Evolutionary conservation across 2,329 filamentous ascomycete species (phyloP).

Genomic region (Drechslera avenae): DNA sequence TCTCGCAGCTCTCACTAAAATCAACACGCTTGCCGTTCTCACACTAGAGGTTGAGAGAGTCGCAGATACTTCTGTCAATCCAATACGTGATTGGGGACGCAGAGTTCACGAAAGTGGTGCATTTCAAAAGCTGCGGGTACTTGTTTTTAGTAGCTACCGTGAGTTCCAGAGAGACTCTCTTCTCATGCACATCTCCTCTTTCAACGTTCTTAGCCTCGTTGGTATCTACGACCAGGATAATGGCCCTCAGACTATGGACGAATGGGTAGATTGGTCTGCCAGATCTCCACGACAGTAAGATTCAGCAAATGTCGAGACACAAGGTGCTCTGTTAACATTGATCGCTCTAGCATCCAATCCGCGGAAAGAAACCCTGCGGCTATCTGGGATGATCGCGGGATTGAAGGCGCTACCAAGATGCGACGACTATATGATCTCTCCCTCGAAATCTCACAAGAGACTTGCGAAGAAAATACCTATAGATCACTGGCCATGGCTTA

Average conservation of each 20-base stretch:
- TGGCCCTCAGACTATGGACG: neutral
- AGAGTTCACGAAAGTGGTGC: constrained; percentile 23
- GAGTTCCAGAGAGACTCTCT: constrained; percentile 1
- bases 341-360: neutral
- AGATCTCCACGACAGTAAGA: neutral
- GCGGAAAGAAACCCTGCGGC: constrained; percentile 1
- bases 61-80: constrained; percentile 1
- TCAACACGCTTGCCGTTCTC: constrained; percentile 27
- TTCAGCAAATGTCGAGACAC: neutral
- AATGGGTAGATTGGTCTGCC: constrained; percentile 6
- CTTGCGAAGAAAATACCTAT: neutral
- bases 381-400: constrained; percentile 9
- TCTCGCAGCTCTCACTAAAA: constrained; percentile 21
- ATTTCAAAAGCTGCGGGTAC: constrained; percentile 22
- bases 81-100: constrained; percentile 27
- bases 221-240: constrained; percentile 8
- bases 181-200: constrained; percentile 14
- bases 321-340: neutral
- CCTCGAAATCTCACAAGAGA: neutral
- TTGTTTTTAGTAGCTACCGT: constrained; percentile 20
- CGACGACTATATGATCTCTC: constrained; percentile 19
- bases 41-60: constrained; percentile 7
- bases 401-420: constrained; percentile 17
- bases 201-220: constrained; percentile 23
- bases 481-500: constrained; percentile 12